Evolutionary conservation across 73 alveolate genomes (phyloP).

Genomic region (Paramecium caudatum): DNA sequence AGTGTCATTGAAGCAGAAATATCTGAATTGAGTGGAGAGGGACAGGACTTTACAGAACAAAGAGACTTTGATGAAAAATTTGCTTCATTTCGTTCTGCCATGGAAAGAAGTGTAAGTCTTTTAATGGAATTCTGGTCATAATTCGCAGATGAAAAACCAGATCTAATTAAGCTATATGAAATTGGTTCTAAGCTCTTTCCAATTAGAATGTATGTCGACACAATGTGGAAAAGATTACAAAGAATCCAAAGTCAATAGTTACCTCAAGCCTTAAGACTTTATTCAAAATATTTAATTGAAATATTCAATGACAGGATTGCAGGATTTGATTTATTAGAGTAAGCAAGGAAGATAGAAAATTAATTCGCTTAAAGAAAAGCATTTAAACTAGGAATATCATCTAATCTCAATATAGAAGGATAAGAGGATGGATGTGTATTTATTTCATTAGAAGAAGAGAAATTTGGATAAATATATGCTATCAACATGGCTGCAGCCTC

Average conservation of each 20-base stretch:
- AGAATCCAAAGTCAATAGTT: constrained; percentile 64
- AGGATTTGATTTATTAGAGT: constrained; percentile 70
- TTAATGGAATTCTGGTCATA: constrained; percentile 77
- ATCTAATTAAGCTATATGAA: constrained; percentile 69
- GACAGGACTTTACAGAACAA: constrained; percentile 72
- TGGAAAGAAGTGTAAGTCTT: constrained; percentile 73
- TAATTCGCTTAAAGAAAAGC: constrained; percentile 70
- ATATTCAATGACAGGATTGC: constrained; percentile 71
- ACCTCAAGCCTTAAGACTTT: constrained; percentile 71
- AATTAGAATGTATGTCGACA: constrained; percentile 65
- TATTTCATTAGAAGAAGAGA: constrained; percentile 74
- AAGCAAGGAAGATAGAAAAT: constrained; percentile 71
- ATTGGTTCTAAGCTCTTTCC: constrained; percentile 76
- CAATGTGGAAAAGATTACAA: constrained; percentile 69
- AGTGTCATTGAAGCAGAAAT: constrained; percentile 70
- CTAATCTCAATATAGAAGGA: constrained; percentile 74
- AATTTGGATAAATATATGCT: constrained; percentile 66
- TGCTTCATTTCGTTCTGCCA: constrained; percentile 54
- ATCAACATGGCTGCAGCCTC: constrained; percentile 68
- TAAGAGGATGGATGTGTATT: constrained; percentile 76
- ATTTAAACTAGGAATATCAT: constrained; percentile 65
- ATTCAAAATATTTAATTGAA: constrained; percentile 73
- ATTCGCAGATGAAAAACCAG: constrained; percentile 78
- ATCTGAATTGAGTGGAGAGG: constrained; percentile 68
- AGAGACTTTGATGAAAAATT: constrained; percentile 72